A percentile compares a stretch with the other conserved stretches of the same genome.
These are phyloP conservation scores for Calendula officinalis DNA, from an alignment of 129 eudicot genomes.

Conservation along the genomic window DNA sequence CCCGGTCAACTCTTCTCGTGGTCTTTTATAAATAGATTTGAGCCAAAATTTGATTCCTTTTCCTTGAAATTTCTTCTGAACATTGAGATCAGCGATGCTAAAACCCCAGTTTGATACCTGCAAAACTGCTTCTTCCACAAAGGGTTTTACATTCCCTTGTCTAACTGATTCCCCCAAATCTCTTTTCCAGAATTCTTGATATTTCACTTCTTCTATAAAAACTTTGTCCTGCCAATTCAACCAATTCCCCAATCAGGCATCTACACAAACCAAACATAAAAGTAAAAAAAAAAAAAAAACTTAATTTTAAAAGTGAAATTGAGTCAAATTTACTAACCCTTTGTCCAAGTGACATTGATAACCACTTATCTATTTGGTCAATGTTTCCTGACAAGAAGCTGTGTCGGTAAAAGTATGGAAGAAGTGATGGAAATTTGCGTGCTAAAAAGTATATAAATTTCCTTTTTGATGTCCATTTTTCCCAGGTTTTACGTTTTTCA, in stretches of 20 bases:
- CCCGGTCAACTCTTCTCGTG: conserved; percentile 56
- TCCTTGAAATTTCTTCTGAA: conserved; percentile 40
- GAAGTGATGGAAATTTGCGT: conserved; percentile 63
- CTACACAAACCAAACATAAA: conserved; percentile 8
- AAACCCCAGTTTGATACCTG: conserved; percentile 91
- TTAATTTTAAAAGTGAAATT: conserved; percentile 5
- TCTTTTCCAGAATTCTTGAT: conserved; percentile 74
- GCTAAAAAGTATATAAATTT: conserved; percentile 68
- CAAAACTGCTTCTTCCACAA: conserved; percentile 76
- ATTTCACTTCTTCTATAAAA: conserved; percentile 50
- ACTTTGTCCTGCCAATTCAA: conserved; percentile 58
- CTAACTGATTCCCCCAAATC: conserved; percentile 85
- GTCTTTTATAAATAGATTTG: conserved; percentile 46
- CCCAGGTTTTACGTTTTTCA: conserved; percentile 71
- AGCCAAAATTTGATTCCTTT: conserved; percentile 65
- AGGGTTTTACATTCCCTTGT: conserved; percentile 67
- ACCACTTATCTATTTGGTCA: conserved; percentile 74
- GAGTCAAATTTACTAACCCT: conserved; percentile 48
- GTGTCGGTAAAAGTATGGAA: conserved; percentile 63
- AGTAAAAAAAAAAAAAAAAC: conserved; percentile 15
- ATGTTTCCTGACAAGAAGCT: conserved; percentile 81
- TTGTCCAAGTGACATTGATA: conserved; percentile 66
- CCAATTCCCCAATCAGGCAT: conserved; percentile 22
- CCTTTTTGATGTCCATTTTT: conserved; percentile 58
- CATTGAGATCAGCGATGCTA: conserved; percentile 66